Conservation (phyloP, 352 stramenopile species). For the Pseudoperonospora humuli region DNA sequence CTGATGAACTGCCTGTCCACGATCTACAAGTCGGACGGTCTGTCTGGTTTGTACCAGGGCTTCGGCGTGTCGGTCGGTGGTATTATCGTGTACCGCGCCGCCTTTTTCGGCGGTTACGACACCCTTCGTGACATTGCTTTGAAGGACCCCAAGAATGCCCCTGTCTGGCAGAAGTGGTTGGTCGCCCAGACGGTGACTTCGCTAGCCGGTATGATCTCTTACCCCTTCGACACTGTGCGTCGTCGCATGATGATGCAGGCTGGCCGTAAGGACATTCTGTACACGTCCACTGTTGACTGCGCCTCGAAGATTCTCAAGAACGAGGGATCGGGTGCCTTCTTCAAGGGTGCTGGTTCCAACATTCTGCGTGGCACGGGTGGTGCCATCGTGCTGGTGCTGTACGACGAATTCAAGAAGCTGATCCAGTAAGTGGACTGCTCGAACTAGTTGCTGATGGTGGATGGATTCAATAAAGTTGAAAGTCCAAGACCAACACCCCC, state of each 20-base stretch:
- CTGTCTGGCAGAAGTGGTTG: conserved; percentile 87
- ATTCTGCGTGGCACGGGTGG: conserved; percentile 97
- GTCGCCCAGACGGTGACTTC: conserved; percentile 90
- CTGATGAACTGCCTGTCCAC: conserved; percentile 95
- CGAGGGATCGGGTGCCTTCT: conserved; percentile 93
- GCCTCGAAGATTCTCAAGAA: conserved; percentile 95
- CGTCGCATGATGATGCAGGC: conserved; percentile 97
- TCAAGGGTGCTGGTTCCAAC: conserved; percentile 99
- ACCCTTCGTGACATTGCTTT: conserved; percentile 89
- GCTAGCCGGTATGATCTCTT: conserved; percentile 90
- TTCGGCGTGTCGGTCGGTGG: conserved; percentile 97
- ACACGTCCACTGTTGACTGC: conserved; percentile 96
- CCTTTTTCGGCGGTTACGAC: conserved; percentile 98
- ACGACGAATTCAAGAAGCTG: conserved; percentile 97
- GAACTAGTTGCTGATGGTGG: conserved; percentile 10
- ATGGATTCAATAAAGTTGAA: conserved; percentile 6
- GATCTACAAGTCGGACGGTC: conserved; percentile 89
- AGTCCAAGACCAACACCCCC: conserved; percentile 16
- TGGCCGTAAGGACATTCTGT: conserved; percentile 95
- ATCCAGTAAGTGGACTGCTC: conserved; percentile 30
- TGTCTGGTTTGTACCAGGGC: conserved; percentile 96
- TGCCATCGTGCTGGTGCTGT: conserved; percentile 97
- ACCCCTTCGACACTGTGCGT: conserved; percentile 95
- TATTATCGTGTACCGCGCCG: conserved; percentile 98
- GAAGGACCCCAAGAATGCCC: conserved; percentile 76